Base-by-base conservation (phyloP, 176 grass and related monocot species). In the Oryza meyeriana region DNA sequence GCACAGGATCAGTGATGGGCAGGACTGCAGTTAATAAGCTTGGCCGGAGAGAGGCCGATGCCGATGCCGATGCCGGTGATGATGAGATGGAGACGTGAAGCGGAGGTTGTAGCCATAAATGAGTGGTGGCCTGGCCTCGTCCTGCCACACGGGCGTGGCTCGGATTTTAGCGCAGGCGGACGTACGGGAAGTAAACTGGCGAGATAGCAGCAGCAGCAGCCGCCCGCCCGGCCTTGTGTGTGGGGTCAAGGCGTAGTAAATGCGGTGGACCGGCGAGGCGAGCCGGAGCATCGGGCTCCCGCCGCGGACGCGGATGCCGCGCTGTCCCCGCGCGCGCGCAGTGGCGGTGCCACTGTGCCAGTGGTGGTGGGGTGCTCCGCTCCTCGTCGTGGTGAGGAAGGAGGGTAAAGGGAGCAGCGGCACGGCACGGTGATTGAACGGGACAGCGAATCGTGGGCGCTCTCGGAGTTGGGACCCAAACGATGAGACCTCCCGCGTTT, bases 161-260 rank as follows among this genome's bases (percentile, higher is more conserved):
- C 88, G 67, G 83, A 90, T 77, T 90, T 61, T 78, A 74, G 78
- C 72, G 88, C 78, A 41, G 66, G 34, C 38, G 40, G 76, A 74
- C 48, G 55, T 59, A 59, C n/a, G 55, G 76, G 69, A 44, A 16
- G 80, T 42, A 64, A 50, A 31, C 69, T 44, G 59, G 39, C 25
- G 0, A 34, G 13, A 10, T 29, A 8, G 78, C 4, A 8, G 64
- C 45, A 8, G 74, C 61, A 41, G 39, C 52, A 22, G 52, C 22
- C 18, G 47, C 47, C 17, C 16, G n/a, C 39, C 55, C 55, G 55
- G 8, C 55, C 55, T 24, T 24, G 55, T n/a, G 71, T 26, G 88
- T 50, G 47, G 75, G 58, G 78, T 16, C 66, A 55, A 58, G 28
- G 31, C n/a, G 47, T 3, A 44, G 34, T 76, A 3, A 33, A 38